Evolutionary conservation across 305 asterid species (phyloP), one percentile per base, ranked within the genome.

Genomic region (Withania somnifera): DNA sequence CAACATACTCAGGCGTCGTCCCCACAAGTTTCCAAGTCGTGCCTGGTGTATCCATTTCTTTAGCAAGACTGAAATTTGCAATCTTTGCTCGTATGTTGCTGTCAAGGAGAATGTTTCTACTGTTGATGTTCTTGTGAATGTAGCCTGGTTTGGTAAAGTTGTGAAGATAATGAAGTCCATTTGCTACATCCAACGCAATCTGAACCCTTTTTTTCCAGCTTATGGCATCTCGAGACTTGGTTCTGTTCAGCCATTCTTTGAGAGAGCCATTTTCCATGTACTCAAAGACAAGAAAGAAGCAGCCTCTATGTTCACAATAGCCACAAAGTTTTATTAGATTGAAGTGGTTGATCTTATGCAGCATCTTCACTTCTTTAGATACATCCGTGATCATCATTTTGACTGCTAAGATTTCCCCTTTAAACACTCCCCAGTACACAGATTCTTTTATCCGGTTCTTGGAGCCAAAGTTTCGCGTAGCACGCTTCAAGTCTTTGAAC

Each of bases 91-190:
- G 78, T 38, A 92, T 81, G 78, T 91, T 90, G 54, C 88, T 52
- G 50, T 90, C 88, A 4, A 91, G 91, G 66, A 92, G 91, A 85
- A 92, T 82, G 81, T 85, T 88, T 58, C 87, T 83, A 84, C 91
- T 91, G 45, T 82, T 84, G 45, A 92, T 84, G 79, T 90, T 81
- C 79, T 88, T 89, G 84, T 92, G 94, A 1, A 83, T 86, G 50
- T 88, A 90, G 2, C 89, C 89, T 76, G 94, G 94, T 77, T 82
- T 87, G 19, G 92, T 82, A 45, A 88, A 92, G 84, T 77, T 86
- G 88, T 92, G 94, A 82, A 90, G 97, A 81, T 92, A 92, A 82
- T 88, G 92, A 83, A 91, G 94, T 56, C 94, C 94, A 50, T 89
- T 88, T 22, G 93, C 91, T 30, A 92, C 87, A 79, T 92, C 94